A percentile compares a stretch with the other conserved stretches of the same genome.
Conservation (phyloP, 768 basidiomycete species). For the Steccherinum ochraceum region DNA sequence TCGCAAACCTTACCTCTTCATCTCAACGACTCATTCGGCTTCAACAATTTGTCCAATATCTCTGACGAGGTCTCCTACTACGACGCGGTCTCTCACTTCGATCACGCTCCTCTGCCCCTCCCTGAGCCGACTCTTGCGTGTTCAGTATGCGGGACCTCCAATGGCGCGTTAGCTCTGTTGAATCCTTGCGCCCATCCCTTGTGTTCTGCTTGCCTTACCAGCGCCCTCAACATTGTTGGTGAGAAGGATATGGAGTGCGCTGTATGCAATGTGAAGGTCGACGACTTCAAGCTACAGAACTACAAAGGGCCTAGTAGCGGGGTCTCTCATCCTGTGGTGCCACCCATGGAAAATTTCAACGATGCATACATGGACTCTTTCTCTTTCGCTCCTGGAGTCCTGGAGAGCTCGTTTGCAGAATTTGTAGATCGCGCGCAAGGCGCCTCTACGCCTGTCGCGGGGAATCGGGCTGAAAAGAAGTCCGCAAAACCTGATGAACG, state of each 20-base stretch:
- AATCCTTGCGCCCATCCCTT: constrained; percentile 71
- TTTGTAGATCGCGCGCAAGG: constrained; percentile 28
- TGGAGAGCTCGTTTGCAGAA: constrained; percentile 13
- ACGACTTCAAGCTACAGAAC: constrained; percentile 54
- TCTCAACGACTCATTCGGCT: constrained; percentile 36
- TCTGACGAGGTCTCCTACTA: constrained; percentile 29
- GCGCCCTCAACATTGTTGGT: constrained; percentile 82
- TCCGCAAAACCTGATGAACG: constrained; percentile 10
- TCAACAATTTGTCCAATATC: constrained; percentile 26
- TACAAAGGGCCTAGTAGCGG: not conserved
- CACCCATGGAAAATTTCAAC: constrained; percentile 13
- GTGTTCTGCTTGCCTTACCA: constrained; percentile 78
- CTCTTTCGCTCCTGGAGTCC: not conserved
- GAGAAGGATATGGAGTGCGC: constrained; percentile 87
- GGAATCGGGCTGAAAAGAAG: constrained; percentile 3
- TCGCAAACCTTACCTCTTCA: constrained; percentile 27
- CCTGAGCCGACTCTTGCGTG: constrained; percentile 35
- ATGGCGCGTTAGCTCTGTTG: constrained; percentile 53
- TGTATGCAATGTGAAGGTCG: constrained; percentile 65
- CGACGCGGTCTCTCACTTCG: constrained; percentile 15
- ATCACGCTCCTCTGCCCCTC: constrained; percentile 20
- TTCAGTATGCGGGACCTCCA: constrained; percentile 54
- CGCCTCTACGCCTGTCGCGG: constrained; percentile 25
- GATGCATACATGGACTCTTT: constrained; percentile 7
- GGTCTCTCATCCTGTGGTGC: not conserved